phyloP scores from a whole-genome alignment of 2,329 filamentous ascomycete species.

The Chaetomium sp. region DNA sequence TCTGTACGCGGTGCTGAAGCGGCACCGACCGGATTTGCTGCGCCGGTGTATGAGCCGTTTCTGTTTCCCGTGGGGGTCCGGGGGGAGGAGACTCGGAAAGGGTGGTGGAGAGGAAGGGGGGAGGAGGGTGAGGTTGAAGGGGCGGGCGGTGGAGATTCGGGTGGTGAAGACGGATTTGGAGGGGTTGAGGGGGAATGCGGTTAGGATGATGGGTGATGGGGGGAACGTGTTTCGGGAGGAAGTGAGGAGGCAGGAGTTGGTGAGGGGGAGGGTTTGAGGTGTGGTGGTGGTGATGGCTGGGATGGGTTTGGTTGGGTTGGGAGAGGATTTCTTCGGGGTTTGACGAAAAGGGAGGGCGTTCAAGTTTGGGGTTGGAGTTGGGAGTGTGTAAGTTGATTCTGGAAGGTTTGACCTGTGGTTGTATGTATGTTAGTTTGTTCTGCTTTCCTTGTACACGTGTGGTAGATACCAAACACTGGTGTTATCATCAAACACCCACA shows the following conservation, averaged over 20 bases:
- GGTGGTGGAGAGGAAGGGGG: background rate
- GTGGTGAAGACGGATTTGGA: slow-evolving; percentile 27
- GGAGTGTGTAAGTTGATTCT: too few relatives aligned
- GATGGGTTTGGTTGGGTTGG: background rate
- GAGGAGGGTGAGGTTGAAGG: background rate
- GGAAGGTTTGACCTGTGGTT: too few relatives aligned
- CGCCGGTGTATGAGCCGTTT: too few relatives aligned
- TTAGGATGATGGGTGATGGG: slow-evolving; percentile 7
- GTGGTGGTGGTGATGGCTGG: background rate
- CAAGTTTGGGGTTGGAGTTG: too few relatives aligned
- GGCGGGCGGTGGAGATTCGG: slow-evolving; percentile 21
- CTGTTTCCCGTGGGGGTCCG: too few relatives aligned
- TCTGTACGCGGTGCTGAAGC: slow-evolving; percentile 8
- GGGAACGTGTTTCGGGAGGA: slow-evolving; percentile 27
- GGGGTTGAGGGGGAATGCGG: slow-evolving; percentile 25
- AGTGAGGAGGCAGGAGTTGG: slow-evolving; percentile 24
- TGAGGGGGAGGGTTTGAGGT: slow-evolving; percentile 8
- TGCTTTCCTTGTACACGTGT: too few relatives aligned
- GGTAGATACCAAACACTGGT: too few relatives aligned
- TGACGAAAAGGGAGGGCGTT: too few relatives aligned
- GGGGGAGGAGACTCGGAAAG: too few relatives aligned
- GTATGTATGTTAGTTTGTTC: too few relatives aligned
- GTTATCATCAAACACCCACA: too few relatives aligned
- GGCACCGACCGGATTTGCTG: background rate
- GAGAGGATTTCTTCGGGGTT: background rate